Conservation (phyloP, 2,329 filamentous ascomycete species). For the Hymenoscyphus albidus region DNA sequence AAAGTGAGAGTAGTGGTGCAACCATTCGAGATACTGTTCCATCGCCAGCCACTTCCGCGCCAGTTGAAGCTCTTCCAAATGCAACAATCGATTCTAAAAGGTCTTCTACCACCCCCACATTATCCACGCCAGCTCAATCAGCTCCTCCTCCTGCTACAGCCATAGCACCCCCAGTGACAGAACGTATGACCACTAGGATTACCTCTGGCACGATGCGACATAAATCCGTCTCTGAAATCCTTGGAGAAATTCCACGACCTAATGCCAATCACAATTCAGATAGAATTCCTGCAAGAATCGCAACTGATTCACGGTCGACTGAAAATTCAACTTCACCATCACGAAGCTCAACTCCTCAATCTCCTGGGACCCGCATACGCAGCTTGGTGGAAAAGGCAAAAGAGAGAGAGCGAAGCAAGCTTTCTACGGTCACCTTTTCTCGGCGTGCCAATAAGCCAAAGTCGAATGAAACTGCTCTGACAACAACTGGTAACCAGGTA, state of each 20-base stretch:
- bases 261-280: slow-evolving; percentile 27
- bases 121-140: slow-evolving; percentile 26
- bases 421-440: slow-evolving; percentile 75
- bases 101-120: slow-evolving; percentile 17
- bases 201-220: slow-evolving; percentile 67
- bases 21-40: slow-evolving; percentile 12
- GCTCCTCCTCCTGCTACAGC: slow-evolving; percentile 31
- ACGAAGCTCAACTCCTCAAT: slow-evolving; percentile 42
- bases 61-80: slow-evolving; percentile 13
- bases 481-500: slow-evolving; percentile 14
- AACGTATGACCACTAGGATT: slow-evolving; percentile 65
- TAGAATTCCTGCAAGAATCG: slow-evolving; percentile 17
- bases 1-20: slow-evolving; percentile 17
- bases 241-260: slow-evolving; percentile 53
- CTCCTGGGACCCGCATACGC: slow-evolving; percentile 36
- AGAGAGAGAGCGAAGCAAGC: slow-evolving; percentile 58
- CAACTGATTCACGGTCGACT: slow-evolving; percentile 21
- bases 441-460: slow-evolving; percentile 53
- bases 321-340: slow-evolving; percentile 27
- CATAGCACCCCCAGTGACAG: slow-evolving; percentile 37
- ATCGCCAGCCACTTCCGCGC: slow-evolving; percentile 6
- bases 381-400: slow-evolving; percentile 38
- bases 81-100: slow-evolving; percentile 15
- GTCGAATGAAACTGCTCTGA: slow-evolving; percentile 27
- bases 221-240: slow-evolving; percentile 70